Percentiles rank a stretch among this genome's conserved stretches.
These are phyloP conservation scores for Fusarium poae DNA, from an alignment of 2,329 filamentous ascomycete species.

Conservation along the genomic window DNA sequence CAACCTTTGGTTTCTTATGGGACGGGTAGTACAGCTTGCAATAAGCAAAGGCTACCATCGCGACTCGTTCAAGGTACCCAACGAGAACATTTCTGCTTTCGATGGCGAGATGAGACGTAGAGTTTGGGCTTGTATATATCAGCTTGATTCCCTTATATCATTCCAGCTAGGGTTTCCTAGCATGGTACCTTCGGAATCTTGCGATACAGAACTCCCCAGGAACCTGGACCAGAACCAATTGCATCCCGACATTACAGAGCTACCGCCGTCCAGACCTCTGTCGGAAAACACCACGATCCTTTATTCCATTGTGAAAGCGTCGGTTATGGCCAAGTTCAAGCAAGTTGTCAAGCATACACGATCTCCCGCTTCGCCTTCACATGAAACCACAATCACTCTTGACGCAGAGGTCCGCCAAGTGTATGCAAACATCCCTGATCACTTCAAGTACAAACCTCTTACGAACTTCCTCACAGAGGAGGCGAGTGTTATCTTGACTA, in stretches of 20 bases:
- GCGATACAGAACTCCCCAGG: conserved; percentile 38
- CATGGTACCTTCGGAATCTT: conserved; percentile 54
- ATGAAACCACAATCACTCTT: conserved; percentile 36
- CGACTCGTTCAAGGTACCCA: conserved; percentile 56
- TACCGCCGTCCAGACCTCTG: conserved; percentile 35
- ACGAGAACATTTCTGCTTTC: conserved; percentile 55
- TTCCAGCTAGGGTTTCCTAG: conserved; percentile 63
- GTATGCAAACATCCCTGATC: conserved; percentile 45
- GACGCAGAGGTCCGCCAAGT: conserved; percentile 38
- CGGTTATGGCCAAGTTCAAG: conserved; percentile 47
- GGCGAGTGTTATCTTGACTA: conserved; percentile 44
- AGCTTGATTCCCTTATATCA: conserved; percentile 60
- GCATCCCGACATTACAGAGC: not conserved
- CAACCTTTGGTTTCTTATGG: conserved; percentile 61
- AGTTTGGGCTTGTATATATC: conserved; percentile 59
- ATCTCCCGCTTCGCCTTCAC: conserved; percentile 11
- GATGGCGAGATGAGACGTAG: conserved; percentile 64
- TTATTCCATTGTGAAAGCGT: conserved; percentile 50
- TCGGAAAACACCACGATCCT: conserved; percentile 39
- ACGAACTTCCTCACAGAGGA: conserved; percentile 48
- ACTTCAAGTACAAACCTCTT: conserved; percentile 45
- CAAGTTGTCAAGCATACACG: conserved; percentile 42
- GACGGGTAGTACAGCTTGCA: conserved; percentile 59
- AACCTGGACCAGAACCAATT: conserved; percentile 45
- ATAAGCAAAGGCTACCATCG: conserved; percentile 64